phyloP scores from a whole-genome alignment of 1,284 basidiomycete genomes.

The Taiwanofungus camphoratus region DNA sequence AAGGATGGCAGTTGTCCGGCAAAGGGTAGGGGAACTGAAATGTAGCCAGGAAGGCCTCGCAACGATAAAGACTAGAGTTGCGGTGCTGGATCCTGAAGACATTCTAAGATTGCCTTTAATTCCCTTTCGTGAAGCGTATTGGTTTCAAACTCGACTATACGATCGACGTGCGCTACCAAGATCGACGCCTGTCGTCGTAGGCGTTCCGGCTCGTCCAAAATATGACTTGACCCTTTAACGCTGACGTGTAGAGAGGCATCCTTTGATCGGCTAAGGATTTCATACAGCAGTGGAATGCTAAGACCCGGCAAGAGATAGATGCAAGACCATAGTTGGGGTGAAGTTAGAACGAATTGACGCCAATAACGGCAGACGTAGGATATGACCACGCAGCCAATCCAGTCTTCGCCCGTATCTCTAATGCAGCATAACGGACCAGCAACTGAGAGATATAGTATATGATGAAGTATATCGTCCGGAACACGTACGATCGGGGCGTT shows the following conservation, averaged over 20 bases:
- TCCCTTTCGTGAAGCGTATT: neutral
- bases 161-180: slow-evolving; percentile 1
- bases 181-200: neutral
- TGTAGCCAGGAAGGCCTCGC: neutral
- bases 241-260: slow-evolving; percentile 2
- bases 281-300: neutral
- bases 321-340: slow-evolving; percentile 6
- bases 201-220: neutral
- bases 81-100: neutral
- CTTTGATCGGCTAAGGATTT: slow-evolving; percentile 2
- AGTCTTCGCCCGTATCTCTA: neutral
- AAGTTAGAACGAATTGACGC: slow-evolving; percentile 1
- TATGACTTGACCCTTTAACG: neutral
- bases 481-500: slow-evolving; percentile 1
- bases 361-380: slow-evolving; percentile 8
- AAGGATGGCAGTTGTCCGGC: neutral
- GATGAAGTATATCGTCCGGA: slow-evolving; percentile 8
- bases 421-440: neutral
- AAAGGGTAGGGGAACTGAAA: neutral
- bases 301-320: neutral
- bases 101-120: neutral
- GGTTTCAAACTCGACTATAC: slow-evolving; percentile 4
- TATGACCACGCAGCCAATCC: neutral
- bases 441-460: slow-evolving; percentile 1
- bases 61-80: neutral